These are phyloP conservation scores for Discostella stelligeroides DNA, from an alignment of 108 stramenopile genomes.

Conservation along the genomic window DNA sequence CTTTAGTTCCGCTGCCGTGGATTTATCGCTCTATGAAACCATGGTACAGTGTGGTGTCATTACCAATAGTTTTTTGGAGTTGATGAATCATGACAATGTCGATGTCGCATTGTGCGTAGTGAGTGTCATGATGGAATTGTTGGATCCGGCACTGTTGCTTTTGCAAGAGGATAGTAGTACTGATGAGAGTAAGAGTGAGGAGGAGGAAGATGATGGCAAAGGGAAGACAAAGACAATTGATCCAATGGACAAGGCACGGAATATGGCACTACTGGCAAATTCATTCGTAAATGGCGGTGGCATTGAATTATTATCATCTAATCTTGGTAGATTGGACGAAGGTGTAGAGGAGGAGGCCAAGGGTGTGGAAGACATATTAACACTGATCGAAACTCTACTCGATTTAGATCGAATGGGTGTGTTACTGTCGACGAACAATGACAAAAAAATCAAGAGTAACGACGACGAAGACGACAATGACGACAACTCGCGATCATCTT, in stretches of 20 bases:
- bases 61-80: conserved; percentile 33
- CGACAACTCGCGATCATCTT: conserved; percentile 6
- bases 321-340: conserved; percentile 41
- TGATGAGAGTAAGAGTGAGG: neutral
- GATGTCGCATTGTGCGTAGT: conserved; percentile 66
- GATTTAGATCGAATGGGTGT: conserved; percentile 61
- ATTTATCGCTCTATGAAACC: conserved; percentile 46
- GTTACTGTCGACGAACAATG: too few species aligned
- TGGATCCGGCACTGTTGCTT: conserved; percentile 62
- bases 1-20: conserved; percentile 55
- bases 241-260: neutral
- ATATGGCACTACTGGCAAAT: conserved; percentile 25
- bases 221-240: neutral
- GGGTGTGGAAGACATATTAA: conserved; percentile 62
- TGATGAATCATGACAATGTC: conserved; percentile 67
- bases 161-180: neutral
- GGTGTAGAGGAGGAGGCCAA: conserved; percentile 58
- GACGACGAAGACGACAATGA: conserved; percentile 6
- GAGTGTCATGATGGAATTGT: conserved; percentile 66
- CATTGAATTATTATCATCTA: conserved; percentile 30
- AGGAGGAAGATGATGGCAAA: conserved; percentile 3
- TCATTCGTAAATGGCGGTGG: conserved; percentile 39
- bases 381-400: conserved; percentile 67
- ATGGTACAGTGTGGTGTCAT: conserved; percentile 33
- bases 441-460: too few species aligned